phyloP scores from a whole-genome alignment of 306 rosid species.

The Geum urbanum region DNA sequence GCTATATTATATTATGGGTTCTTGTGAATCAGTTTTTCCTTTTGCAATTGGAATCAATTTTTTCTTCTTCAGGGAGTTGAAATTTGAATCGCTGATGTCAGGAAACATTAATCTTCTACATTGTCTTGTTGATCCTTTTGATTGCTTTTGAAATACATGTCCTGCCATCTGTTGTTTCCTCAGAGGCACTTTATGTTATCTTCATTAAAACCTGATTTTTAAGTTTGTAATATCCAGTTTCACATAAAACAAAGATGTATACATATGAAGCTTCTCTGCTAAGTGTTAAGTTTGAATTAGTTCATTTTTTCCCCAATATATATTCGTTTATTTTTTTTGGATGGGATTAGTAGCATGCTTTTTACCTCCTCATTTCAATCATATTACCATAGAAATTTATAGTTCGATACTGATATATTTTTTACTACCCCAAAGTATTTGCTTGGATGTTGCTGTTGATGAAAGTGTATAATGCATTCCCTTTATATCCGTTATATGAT shows the following conservation, averaged over 20 bases:
- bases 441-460: background rate
- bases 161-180: background rate
- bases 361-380: background rate
- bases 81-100: background rate
- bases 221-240: background rate
- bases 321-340: background rate
- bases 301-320: background rate
- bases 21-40: background rate
- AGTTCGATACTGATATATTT: background rate
- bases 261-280: background rate
- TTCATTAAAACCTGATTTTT: too few relatives aligned
- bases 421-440: background rate
- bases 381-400: background rate
- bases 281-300: background rate
- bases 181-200: background rate
- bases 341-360: background rate
- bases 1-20: background rate
- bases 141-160: background rate
- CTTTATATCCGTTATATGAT: background rate
- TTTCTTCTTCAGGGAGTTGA: background rate
- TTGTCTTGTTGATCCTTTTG: background rate
- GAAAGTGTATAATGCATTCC: background rate
- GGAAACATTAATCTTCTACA: background rate
- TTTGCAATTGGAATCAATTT: background rate
- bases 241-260: background rate